A percentile compares a stretch with the other conserved stretches of the same genome.
These are phyloP conservation scores for Arthrocladium fulminans DNA, from an alignment of 2,329 filamentous ascomycete genomes.

Conservation along the genomic window DNA sequence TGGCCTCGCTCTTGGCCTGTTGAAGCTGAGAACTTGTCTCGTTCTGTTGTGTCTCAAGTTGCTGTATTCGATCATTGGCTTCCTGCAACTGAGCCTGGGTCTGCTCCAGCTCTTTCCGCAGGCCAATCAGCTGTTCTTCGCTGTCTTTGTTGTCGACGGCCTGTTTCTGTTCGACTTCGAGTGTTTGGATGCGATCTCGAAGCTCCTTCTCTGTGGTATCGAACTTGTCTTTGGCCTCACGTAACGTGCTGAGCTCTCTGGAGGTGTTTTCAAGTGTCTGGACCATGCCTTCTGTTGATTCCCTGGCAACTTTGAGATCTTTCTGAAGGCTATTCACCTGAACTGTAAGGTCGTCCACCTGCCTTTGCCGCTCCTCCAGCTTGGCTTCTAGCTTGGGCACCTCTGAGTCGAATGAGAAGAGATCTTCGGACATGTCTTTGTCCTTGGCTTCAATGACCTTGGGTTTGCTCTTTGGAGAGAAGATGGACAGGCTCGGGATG, in stretches of 20 bases:
- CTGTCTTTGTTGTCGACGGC: conserved; percentile 23
- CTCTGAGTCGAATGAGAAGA: conserved; percentile 90
- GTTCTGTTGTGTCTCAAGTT: conserved; percentile 25
- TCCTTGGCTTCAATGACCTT: conserved; percentile 24
- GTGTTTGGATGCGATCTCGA: conserved; percentile 34
- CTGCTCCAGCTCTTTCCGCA: conserved; percentile 34
- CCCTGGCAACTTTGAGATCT: conserved; percentile 62
- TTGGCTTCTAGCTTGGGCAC: conserved; percentile 71
- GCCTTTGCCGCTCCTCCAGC: conserved; percentile 58
- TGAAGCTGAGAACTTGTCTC: conserved; percentile 24
- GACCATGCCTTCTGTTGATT: conserved; percentile 59
- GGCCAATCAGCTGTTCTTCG: conserved; percentile 28
- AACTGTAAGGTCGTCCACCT: conserved; percentile 60
- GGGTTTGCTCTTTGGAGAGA: conserved; percentile 31
- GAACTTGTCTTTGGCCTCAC: conserved; percentile 45
- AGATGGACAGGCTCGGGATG: conserved; percentile 30
- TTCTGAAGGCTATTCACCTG: conserved; percentile 61
- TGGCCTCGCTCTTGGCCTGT: conserved; percentile 16
- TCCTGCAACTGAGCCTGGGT: conserved; percentile 34
- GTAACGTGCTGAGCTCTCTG: conserved; percentile 50
- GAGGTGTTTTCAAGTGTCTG: conserved; percentile 59
- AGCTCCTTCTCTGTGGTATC: conserved; percentile 34
- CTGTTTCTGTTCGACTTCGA: conserved; percentile 28
- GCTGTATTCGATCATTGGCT: conserved; percentile 25
- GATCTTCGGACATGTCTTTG: conserved; percentile 52